A percentile compares a stretch with the other conserved stretches of the same genome.
phyloP scores from a whole-genome alignment of 2,329 filamentous ascomycete genomes.

The Cytospora paraplurivora region DNA sequence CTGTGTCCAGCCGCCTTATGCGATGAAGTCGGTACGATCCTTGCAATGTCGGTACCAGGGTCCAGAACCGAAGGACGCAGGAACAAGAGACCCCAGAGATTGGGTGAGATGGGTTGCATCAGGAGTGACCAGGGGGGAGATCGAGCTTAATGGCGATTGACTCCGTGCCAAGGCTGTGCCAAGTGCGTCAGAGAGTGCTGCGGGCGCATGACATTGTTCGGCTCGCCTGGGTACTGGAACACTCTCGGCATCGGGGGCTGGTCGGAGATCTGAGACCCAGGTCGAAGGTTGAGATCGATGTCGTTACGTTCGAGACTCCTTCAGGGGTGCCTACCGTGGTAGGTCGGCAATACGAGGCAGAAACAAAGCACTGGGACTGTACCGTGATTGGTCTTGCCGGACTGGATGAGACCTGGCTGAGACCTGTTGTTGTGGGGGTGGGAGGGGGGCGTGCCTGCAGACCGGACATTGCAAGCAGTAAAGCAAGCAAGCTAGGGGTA shows the following conservation, averaged over 20 bases:
- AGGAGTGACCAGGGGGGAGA: constrained; percentile 1
- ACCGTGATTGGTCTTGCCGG: neutral
- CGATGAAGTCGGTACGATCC: neutral
- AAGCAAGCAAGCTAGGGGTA: neutral
- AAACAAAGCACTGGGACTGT: neutral
- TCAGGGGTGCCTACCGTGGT: neutral
- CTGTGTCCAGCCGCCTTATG: neutral
- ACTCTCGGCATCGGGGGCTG: constrained; percentile 20
- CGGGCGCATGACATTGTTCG: constrained; percentile 21
- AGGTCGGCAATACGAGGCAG: neutral
- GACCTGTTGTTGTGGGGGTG: neutral
- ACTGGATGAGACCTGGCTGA: neutral
- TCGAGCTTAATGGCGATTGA: constrained; percentile 25
- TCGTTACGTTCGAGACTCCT: neutral
- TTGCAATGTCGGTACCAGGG: neutral
- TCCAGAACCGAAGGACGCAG: neutral
- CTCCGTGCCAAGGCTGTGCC: constrained; percentile 14
- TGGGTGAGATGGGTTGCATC: neutral
- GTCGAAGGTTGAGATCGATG: neutral
- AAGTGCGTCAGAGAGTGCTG: neutral
- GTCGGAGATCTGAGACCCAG: constrained; percentile 27
- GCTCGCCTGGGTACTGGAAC: constrained; percentile 28
- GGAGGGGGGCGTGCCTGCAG: neutral
- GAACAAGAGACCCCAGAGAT: neutral
- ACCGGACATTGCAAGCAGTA: neutral